Evolutionary conservation across 2,329 filamentous ascomycete species (phyloP), one percentile per base, ranked within the genome.

Genomic region (Monosporascus cannonballus): DNA sequence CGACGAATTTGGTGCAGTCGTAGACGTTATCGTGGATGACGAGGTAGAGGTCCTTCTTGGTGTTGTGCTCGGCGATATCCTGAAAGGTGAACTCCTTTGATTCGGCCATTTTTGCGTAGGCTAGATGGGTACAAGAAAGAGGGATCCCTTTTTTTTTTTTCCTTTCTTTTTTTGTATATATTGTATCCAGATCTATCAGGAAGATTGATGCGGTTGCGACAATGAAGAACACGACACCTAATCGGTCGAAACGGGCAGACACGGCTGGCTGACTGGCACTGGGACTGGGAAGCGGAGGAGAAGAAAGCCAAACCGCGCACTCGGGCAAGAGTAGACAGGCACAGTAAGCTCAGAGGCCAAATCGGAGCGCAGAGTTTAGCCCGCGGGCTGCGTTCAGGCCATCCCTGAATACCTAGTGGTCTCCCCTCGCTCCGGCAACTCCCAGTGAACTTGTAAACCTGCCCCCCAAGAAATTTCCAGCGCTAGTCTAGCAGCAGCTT

Each of bases 1-100:
- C 93, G 63, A 97, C 79, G 74, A 99, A 99, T 73, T 86, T 87
- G 67, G 85, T 82, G 70, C 79, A 74, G 73, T 97, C 84, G 83
- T 97, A 99, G 77, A 99, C 86, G 80, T 96, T 96, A 75, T 96
- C 92, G 77, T 97, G 90, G 66, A 99, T 84, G 59, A 96, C 87
- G 67, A 96, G 71, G 77, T 81, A 96, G 60, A 96, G 78, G 72
- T 97, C 91, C 81, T 91, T 96, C 85, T 96, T 96, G 74, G 82
- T 85, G 77, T 87, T 89, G 82, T 96, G 90, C 75, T 84, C 83
- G 58, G 87, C 80, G 74, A 96, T 83, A 73, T 96, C 89, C 67
- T 86, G 78, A 76, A 85, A 89, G 66, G 88, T 94, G 76, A 86
- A 82, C 67, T 83, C 76, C 67, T 71, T 67, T 51, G 44, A 36